Conservation (phyloP, 805 yeast genomes). For the Suhomyces xylopsoci region DNA sequence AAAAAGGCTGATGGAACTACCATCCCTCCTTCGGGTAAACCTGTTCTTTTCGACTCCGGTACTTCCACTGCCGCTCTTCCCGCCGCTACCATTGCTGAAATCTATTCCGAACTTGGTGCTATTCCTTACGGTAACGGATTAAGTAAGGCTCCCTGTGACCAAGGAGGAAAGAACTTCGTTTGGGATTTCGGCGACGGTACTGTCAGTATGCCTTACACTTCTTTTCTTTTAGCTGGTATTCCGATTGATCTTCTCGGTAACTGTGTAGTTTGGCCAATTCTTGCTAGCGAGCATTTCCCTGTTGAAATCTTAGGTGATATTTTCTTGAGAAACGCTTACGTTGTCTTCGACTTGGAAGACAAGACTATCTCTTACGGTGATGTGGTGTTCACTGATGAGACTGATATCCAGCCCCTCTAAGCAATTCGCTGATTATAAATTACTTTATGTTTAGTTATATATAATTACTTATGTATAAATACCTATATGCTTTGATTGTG, state of each 20-base stretch:
- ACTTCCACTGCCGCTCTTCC: not conserved
- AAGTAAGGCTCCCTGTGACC: not conserved
- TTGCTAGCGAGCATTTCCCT: not conserved
- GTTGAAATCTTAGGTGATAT: constrained; percentile 53
- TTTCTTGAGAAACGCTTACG: constrained; percentile 59
- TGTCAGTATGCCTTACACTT: not conserved
- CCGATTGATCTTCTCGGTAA: not conserved
- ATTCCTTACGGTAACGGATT: not conserved
- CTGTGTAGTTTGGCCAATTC: not conserved
- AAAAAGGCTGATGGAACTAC: not conserved
- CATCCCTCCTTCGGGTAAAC: not conserved
- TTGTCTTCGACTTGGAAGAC: constrained; percentile 61
- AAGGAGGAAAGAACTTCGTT: not conserved
- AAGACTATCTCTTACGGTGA: constrained; percentile 48
- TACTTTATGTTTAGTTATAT: no score
- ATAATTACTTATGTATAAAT: no score
- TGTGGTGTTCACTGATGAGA: constrained; percentile 23
- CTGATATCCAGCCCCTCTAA: constrained; percentile 38
- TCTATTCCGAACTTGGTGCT: not conserved
- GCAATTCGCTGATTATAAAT: no score
- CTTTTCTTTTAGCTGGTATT: not conserved
- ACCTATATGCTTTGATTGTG: no score
- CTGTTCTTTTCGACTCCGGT: not conserved
- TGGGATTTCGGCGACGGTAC: not conserved
- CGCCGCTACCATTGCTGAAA: not conserved